phyloP scores from a whole-genome alignment of 176 grass and related monocot genomes.

The Stipa capillata region DNA sequence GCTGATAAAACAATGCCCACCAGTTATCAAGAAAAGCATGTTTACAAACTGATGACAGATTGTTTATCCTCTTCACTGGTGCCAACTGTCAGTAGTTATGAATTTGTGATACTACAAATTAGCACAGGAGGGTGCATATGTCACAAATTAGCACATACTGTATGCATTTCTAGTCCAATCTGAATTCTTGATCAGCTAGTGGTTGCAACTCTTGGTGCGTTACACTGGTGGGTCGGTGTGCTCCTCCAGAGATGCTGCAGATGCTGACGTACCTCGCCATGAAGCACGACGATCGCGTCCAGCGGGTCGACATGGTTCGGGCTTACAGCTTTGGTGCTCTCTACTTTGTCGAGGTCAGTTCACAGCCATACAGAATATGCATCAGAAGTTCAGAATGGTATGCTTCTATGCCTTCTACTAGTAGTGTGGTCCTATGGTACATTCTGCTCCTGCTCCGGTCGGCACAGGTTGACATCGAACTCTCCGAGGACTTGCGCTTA shows the following conservation, averaged over 20 bases:
- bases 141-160: background rate
- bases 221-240: slow-evolving; percentile 60
- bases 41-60: background rate
- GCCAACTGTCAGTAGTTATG: background rate
- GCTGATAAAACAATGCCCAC: background rate
- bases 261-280: slow-evolving; percentile 68
- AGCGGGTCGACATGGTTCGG: slow-evolving; percentile 68
- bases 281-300: slow-evolving; percentile 61
- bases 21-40: background rate
- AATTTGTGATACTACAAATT: background rate
- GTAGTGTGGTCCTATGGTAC: background rate
- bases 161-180: background rate
- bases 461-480: slow-evolving; percentile 64
- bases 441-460: background rate
- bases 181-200: background rate
- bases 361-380: background rate
- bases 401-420: too few relatives aligned
- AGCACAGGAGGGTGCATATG: background rate
- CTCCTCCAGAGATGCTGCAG: slow-evolving; percentile 67
- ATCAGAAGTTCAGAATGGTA: too few relatives aligned
- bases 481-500: slow-evolving; percentile 49
- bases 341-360: slow-evolving; percentile 88
- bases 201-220: slow-evolving; percentile 9
- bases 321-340: slow-evolving; percentile 83
- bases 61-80: background rate